A percentile compares a stretch with the other conserved stretches of the same genome.
Conservation (phyloP, 1,139 yeast species). For the Lodderomyces orthopsilosis region DNA sequence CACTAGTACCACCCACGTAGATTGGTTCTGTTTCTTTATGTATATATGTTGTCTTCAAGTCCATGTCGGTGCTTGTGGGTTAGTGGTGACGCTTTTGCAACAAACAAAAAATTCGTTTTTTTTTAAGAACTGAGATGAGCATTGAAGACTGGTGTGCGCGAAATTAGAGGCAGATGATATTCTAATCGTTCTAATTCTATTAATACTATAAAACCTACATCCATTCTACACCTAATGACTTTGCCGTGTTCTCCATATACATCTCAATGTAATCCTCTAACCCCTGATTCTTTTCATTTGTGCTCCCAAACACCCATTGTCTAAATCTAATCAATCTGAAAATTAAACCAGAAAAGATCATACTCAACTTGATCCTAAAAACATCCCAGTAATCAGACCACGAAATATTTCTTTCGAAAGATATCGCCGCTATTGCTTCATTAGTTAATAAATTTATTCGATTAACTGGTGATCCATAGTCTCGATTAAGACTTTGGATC, state of each 20-base stretch:
- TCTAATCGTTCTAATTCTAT: not conserved
- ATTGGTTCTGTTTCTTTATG: slow-evolving; percentile 56
- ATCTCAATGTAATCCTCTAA: slow-evolving; percentile 48
- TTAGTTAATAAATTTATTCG: slow-evolving; percentile 60
- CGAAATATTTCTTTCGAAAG: slow-evolving; percentile 16
- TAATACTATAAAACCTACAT: slow-evolving; percentile 5
- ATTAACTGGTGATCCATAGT: slow-evolving; percentile 71
- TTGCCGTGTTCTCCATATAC: slow-evolving; percentile 41
- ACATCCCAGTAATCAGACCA: slow-evolving; percentile 23
- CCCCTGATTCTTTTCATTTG: slow-evolving; percentile 36
- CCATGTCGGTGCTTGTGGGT: not conserved
- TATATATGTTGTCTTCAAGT: slow-evolving; percentile 32
- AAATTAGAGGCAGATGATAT: too few species aligned
- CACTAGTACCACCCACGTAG: slow-evolving; percentile 81
- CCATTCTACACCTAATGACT: slow-evolving; percentile 40
- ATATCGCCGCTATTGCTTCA: slow-evolving; percentile 41
- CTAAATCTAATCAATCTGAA: slow-evolving; percentile 41
- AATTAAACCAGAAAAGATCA: slow-evolving; percentile 43
- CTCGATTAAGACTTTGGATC: slow-evolving; percentile 65
- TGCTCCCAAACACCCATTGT: slow-evolving; percentile 34
- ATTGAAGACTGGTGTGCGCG: too few species aligned
- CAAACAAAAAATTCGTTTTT: slow-evolving; percentile 1
- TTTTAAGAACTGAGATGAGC: slow-evolving; percentile 1
- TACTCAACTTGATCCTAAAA: slow-evolving; percentile 32
- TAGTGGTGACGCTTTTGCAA: not conserved